Evolutionary conservation across 2,329 filamentous ascomycete genomes (phyloP).

Genomic region (Colletotrichum coccodes): DNA sequence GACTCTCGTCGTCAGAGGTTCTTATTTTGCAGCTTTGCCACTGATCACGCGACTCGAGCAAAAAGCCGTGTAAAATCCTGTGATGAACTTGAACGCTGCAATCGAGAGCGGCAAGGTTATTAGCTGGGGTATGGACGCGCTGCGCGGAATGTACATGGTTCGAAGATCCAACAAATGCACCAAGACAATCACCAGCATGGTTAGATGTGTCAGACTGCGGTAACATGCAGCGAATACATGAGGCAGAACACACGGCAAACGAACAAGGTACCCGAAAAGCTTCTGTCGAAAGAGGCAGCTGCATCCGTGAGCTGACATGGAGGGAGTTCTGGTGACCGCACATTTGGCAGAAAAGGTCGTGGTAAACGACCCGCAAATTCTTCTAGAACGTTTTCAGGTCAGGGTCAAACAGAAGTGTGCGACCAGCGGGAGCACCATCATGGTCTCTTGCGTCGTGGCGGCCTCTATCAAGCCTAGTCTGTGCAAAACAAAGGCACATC

Average conservation of each 20-base stretch:
- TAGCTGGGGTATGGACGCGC: background rate
- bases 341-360: background rate
- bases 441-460: background rate
- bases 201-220: no score
- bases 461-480: background rate
- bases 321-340: background rate
- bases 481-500: background rate
- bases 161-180: background rate
- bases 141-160: no score
- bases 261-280: background rate
- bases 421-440: background rate
- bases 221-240: background rate
- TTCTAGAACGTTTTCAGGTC: conserved; percentile 19
- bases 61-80: background rate
- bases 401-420: background rate
- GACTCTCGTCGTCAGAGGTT: background rate
- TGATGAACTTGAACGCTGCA: background rate
- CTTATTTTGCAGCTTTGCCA: background rate
- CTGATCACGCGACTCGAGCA: background rate
- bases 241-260: background rate
- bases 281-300: background rate
- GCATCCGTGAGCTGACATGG: background rate
- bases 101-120: background rate
- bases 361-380: background rate
- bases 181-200: background rate